Evolutionary conservation across 352 stramenopile genomes (phyloP).

Genomic region (Phytopythium kandeliae): DNA sequence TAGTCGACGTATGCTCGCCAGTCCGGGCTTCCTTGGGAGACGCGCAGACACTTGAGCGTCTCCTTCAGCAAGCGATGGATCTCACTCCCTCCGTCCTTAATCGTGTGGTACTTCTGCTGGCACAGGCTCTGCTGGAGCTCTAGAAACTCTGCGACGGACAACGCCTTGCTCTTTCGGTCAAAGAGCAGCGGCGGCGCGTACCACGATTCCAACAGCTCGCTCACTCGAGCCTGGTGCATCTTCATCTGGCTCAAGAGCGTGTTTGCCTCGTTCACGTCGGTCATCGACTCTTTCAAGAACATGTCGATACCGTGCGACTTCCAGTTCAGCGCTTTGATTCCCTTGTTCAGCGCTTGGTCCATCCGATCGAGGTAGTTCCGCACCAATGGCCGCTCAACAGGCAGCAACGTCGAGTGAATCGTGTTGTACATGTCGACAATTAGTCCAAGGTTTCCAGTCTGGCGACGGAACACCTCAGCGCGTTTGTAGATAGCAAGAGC

Average conservation of each 20-base stretch:
- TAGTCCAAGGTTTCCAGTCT: slow-evolving; percentile 90
- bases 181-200: slow-evolving; percentile 73
- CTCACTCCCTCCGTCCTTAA: slow-evolving; percentile 87
- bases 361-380: slow-evolving; percentile 88
- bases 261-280: slow-evolving; percentile 86
- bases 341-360: slow-evolving; percentile 85
- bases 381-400: slow-evolving; percentile 88
- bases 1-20: slow-evolving; percentile 93
- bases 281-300: slow-evolving; percentile 88
- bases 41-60: slow-evolving; percentile 83
- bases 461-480: slow-evolving; percentile 87
- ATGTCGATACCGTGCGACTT: slow-evolving; percentile 91
- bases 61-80: slow-evolving; percentile 89
- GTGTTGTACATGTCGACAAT: slow-evolving; percentile 94
- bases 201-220: slow-evolving; percentile 79
- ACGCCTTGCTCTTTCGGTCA: slow-evolving; percentile 77
- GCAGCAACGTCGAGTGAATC: slow-evolving; percentile 81
- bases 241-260: slow-evolving; percentile 86
- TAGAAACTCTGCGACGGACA: slow-evolving; percentile 82
- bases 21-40: slow-evolving; percentile 87
- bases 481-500: slow-evolving; percentile 90
- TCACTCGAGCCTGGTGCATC: slow-evolving; percentile 73
- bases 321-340: slow-evolving; percentile 90
- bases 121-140: slow-evolving; percentile 69
- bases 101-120: slow-evolving; percentile 77